Percentiles rank a stretch among this genome's conserved stretches.
These are phyloP conservation scores for Blastobotrys elegans DNA, from an alignment of 1,139 yeast species.

Conservation along the genomic window DNA sequence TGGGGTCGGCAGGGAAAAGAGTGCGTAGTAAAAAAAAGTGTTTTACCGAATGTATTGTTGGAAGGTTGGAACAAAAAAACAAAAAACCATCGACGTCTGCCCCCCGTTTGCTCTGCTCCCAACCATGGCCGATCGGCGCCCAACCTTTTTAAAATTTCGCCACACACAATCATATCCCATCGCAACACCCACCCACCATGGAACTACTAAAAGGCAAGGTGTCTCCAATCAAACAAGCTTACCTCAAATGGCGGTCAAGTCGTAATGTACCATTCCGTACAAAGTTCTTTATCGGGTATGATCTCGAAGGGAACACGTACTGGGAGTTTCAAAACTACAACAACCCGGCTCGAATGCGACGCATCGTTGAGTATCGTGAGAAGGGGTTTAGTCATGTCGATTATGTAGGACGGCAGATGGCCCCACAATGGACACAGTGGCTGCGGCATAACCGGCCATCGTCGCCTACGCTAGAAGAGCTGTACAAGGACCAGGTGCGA, in stretches of 20 bases:
- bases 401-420: constrained; percentile 33
- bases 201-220: constrained; percentile 36
- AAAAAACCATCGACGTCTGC: no score
- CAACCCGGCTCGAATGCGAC: constrained; percentile 34
- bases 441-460: constrained; percentile 55
- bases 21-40: neutral
- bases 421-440: constrained; percentile 78
- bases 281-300: constrained; percentile 52
- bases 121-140: neutral
- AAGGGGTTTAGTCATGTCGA: constrained; percentile 36
- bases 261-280: constrained; percentile 62
- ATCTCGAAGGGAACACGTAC: constrained; percentile 73
- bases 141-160: neutral
- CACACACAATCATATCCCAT: neutral
- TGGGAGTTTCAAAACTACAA: constrained; percentile 64
- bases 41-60: no score
- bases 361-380: constrained; percentile 39
- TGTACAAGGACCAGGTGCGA: constrained; percentile 53
- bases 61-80: no score
- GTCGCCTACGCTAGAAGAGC: constrained; percentile 61
- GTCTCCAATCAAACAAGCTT: constrained; percentile 37
- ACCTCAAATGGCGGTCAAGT: constrained; percentile 57
- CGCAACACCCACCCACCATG: constrained; percentile 31
- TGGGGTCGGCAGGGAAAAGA: neutral
- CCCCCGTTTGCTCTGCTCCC: neutral